Conservation (phyloP, 805 yeast species). For the Candida saitoana region DNA sequence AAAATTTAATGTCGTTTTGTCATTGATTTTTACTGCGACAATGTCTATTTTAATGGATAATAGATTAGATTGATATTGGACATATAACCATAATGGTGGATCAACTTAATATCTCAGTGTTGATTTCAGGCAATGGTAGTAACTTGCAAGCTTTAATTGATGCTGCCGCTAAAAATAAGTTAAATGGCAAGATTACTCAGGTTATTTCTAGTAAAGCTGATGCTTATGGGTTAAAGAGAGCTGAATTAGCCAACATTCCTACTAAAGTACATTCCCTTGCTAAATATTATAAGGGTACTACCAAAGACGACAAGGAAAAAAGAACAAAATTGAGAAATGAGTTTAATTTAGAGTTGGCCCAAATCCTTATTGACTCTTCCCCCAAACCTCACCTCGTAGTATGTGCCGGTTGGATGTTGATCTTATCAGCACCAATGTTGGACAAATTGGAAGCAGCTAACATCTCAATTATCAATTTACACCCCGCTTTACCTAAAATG, state of each 20-base stretch:
- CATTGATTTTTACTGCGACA: too few species aligned
- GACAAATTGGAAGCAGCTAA: constrained; percentile 55
- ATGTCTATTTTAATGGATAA: too few species aligned
- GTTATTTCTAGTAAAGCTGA: constrained; percentile 81
- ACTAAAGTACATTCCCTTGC: constrained; percentile 68
- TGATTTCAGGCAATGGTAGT: constrained; percentile 95
- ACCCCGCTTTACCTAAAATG: constrained; percentile 96
- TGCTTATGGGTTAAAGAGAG: constrained; percentile 88
- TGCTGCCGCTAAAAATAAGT: constrained; percentile 43
- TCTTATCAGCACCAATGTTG: constrained; percentile 74
- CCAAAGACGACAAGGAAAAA: constrained; percentile 59
- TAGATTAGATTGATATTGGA: too few species aligned
- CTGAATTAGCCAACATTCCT: constrained; percentile 55
- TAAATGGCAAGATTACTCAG: constrained; percentile 56
- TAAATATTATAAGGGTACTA: constrained; percentile 66
- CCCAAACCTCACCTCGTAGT: constrained; percentile 78
- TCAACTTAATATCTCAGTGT: constrained; percentile 53
- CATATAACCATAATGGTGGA: neutral
- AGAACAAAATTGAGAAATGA: constrained; percentile 60
- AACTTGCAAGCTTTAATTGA: constrained; percentile 93
- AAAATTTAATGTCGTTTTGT: too few species aligned
- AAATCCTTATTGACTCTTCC: constrained; percentile 42
- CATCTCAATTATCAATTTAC: constrained; percentile 84
- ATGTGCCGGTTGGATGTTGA: constrained; percentile 99
- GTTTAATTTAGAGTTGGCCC: constrained; percentile 78